Conservation (phyloP, 1,139 yeast genomes). For the Blastobotrys malaysiensis region DNA sequence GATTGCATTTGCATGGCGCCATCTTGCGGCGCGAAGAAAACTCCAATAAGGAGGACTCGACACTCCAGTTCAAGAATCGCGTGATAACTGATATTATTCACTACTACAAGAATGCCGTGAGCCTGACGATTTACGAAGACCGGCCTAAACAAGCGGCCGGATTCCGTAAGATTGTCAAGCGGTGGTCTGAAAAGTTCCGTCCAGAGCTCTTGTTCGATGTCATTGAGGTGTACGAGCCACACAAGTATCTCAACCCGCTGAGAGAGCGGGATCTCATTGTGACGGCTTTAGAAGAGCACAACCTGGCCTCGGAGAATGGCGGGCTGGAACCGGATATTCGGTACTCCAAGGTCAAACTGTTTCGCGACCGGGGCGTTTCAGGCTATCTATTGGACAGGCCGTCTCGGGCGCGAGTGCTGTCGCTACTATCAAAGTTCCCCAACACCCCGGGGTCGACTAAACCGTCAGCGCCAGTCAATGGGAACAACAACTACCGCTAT, state of each 20-base stretch:
- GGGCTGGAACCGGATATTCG: conserved; percentile 13
- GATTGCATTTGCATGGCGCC: conserved; percentile 35
- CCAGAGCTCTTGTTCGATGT: conserved; percentile 26
- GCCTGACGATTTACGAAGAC: conserved; percentile 40
- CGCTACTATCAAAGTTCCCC: conserved; percentile 3
- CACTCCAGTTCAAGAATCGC: conserved; percentile 36
- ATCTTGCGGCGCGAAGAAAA: conserved; percentile 35
- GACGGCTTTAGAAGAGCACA: conserved; percentile 31
- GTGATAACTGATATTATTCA: conserved; percentile 35
- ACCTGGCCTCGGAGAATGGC: conserved; percentile 20
- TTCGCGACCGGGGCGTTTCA: conserved; percentile 25
- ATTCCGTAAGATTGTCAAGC: conserved; percentile 32
- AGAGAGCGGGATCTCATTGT: conserved; percentile 30
- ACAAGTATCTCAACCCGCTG: conserved; percentile 30
- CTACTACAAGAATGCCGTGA: conserved; percentile 28
- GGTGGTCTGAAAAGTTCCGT: conserved; percentile 25
- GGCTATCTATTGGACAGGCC: conserved; percentile 26
- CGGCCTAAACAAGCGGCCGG: conserved; percentile 36
- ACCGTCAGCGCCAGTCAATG: conserved; percentile 8
- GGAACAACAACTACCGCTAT: conserved; percentile 10
- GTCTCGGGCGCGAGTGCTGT: conserved; percentile 14
- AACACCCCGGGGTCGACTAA: conserved; percentile 7
- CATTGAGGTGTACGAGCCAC: conserved; percentile 29
- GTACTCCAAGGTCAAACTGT: conserved; percentile 21
- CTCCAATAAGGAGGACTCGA: conserved; percentile 19